Evolutionary conservation across 177 flowering plant species (phyloP).

Genomic region (Vitis hybrid): DNA sequence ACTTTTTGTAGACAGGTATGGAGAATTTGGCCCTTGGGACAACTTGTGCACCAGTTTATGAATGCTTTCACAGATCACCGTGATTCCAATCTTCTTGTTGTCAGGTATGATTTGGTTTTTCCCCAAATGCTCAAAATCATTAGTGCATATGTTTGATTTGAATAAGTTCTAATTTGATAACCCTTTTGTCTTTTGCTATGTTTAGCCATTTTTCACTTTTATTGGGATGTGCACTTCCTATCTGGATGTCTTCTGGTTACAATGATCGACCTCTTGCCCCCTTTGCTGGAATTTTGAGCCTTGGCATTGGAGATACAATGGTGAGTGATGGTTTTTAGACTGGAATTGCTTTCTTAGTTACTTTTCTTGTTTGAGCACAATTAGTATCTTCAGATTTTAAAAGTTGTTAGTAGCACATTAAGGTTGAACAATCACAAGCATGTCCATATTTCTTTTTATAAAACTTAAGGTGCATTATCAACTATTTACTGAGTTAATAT

Average conservation of each 20-base stretch:
- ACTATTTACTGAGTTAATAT: neutral
- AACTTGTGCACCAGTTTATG: conserved; percentile 81
- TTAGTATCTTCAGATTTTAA: neutral
- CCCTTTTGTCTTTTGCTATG: conserved; percentile 7
- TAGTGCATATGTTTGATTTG: neutral
- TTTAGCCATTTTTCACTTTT: conserved; percentile 93
- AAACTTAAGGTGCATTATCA: neutral
- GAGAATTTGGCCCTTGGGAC: conserved; percentile 94
- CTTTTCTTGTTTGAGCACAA: neutral
- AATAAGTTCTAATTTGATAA: conserved; percentile 1
- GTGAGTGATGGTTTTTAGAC: conserved; percentile 33
- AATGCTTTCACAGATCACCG: conserved; percentile 99
- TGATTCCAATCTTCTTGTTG: conserved; percentile 89
- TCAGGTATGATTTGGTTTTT: conserved; percentile 51
- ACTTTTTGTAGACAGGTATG: conserved; percentile 63
- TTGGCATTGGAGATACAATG: conserved; percentile 99
- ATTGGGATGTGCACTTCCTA: conserved; percentile 97
- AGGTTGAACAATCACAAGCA: neutral
- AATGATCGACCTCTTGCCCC: conserved; percentile 96
- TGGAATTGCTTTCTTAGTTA: neutral
- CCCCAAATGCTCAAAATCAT: neutral
- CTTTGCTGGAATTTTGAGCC: conserved; percentile 96
- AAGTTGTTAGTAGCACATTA: neutral
- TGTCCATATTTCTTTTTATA: neutral
- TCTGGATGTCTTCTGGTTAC: conserved; percentile 91